Base-by-base conservation (phyloP, 192 early-diverging fungal species). In the Allomyces arbusculus region DNA sequence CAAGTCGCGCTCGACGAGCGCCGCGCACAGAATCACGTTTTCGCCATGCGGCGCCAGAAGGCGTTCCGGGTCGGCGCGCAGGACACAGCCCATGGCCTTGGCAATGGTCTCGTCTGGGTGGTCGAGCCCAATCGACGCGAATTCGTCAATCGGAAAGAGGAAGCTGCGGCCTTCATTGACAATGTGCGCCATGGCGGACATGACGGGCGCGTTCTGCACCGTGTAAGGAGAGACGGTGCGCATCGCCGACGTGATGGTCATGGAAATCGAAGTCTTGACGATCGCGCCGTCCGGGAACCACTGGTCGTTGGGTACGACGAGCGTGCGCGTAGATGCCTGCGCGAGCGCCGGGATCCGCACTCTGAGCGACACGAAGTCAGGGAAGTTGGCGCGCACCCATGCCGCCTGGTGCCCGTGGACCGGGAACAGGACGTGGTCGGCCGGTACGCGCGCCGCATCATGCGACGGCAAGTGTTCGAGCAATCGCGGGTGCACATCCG, bases 151-250 rank as follows among this genome's bases (percentile, higher is more conserved):
- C 62, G 82, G 76, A 24, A 77, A 67, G 43, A 83, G 69, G 4
- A 79, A 69, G 1, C 65, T 23, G 1, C 70, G 72, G 50, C 77
- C 70, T 14, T 70, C 66, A 2, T 64, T 65, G 40, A 83, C 62
- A 12, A 79, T 71, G 16, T 76, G 68, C 19, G 81, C 73, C n/a
- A 83, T 75, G 10, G 71, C 73, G 22, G 77, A 78, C 11, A 86
- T 73, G 9, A 75, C 76, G 12, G 82, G 78, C 0, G 80, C 84
- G 64, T 81, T 74, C 64, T 79, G 74, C 14, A 80, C 78, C 1
- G 82, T 79, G 71, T 77, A 86, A 19, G 84, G 84, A 44, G 80
- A 82, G 69, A 86, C 77, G 5, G 83, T 86, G 43, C 85, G 83
- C 66, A 86, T 63, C 19, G 83, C 83, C 4, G 83, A 85, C 3